Percentiles rank a stretch among this genome's conserved stretches.
phyloP scores from a whole-genome alignment of 2,329 filamentous ascomycete genomes.

The Clonostachys byssicola region DNA sequence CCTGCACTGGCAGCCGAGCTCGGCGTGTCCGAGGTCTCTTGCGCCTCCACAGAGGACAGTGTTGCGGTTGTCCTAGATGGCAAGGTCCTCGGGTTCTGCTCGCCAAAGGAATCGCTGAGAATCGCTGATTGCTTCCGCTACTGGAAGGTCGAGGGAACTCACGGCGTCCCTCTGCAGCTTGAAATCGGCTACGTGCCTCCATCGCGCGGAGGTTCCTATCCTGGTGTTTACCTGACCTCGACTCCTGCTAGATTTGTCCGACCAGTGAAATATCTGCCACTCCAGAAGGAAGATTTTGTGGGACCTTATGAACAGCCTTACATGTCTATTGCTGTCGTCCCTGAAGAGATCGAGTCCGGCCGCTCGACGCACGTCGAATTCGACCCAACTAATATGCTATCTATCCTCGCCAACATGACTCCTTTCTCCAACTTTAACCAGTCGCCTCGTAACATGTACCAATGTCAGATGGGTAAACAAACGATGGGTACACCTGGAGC shows the following conservation, averaged over 20 bases:
- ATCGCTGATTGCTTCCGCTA: conserved; percentile 85
- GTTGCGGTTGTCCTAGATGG: conserved; percentile 90
- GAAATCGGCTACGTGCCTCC: conserved; percentile 91
- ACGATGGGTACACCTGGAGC: conserved; percentile 96
- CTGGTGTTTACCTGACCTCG: conserved; percentile 91
- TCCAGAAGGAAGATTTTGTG: conserved; percentile 82
- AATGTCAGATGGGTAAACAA: conserved; percentile 99
- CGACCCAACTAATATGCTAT: conserved; percentile 93
- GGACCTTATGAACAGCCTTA: conserved; percentile 95
- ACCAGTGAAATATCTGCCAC: conserved; percentile 85
- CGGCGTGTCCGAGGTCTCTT: conserved; percentile 71
- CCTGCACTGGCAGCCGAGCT: conserved; percentile 73
- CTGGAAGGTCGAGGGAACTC: conserved; percentile 90
- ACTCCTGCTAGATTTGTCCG: conserved; percentile 82
- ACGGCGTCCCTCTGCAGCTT: conserved; percentile 75
- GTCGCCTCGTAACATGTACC: conserved; percentile 98
- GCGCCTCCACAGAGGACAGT: conserved; percentile 76
- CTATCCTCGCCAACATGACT: conserved; percentile 97
- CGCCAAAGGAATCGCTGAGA: conserved; percentile 73
- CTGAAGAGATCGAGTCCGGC: conserved; percentile 81
- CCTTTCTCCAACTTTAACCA: conserved; percentile 99
- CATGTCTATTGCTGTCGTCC: conserved; percentile 95
- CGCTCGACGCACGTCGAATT: conserved; percentile 92
- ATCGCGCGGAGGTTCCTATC: conserved; percentile 89
- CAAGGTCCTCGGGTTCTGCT: conserved; percentile 84